Evolutionary conservation across 495 filamentous ascomycete genomes (phyloP), one percentile per base, ranked within the genome.

Genomic region (Sabuloglossum arenarium): DNA sequence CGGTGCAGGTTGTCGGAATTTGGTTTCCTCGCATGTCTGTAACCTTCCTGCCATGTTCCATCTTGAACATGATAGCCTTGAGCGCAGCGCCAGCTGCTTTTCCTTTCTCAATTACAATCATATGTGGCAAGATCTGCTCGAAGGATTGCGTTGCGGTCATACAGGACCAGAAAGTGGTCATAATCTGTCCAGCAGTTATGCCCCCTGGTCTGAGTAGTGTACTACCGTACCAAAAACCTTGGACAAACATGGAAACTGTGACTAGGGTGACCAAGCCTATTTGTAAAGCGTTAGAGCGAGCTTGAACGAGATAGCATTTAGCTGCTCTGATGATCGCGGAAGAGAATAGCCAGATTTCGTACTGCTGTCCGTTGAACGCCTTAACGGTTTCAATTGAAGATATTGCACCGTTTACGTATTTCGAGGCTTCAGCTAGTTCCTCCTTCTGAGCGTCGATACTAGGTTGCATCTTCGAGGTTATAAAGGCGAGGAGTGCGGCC

Each of bases 151-250:
- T 79, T 9, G 84, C 84, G 56, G 78, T 79, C 42, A 94, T 70
- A 27, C 80, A 84, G 14, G 83, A 77, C 75, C 87, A 93, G 59
- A 96, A 94, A 0, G 87, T 85, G 2, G 87, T 89, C 46, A 95
- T 64, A 19, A 95, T 78, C 50, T 81, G 73, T 6, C 84, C 89
- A 0, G 86, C 69, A 14, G 73, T 73, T 39, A 78, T 67, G 19
- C 74, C 64, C 1, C 73, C 75, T 6, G 68, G 64, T 11, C 67
- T 67, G 21, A 88, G 78, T 6, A 94, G 71, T 0, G 74, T 66
- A 53, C 80, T 78, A 0, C 88, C 89, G 65, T 88, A 94, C 79
- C 85, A 96, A 61, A 98, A 96, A 0, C 89, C 90, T 61, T 88
- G 78, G 0, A 94, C 84, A 56, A 97, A 95, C 69, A 97, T 82